These are phyloP conservation scores for Phialemoniopsis sp. DNA, from an alignment of 2,329 filamentous ascomycete genomes.

Conservation along the genomic window DNA sequence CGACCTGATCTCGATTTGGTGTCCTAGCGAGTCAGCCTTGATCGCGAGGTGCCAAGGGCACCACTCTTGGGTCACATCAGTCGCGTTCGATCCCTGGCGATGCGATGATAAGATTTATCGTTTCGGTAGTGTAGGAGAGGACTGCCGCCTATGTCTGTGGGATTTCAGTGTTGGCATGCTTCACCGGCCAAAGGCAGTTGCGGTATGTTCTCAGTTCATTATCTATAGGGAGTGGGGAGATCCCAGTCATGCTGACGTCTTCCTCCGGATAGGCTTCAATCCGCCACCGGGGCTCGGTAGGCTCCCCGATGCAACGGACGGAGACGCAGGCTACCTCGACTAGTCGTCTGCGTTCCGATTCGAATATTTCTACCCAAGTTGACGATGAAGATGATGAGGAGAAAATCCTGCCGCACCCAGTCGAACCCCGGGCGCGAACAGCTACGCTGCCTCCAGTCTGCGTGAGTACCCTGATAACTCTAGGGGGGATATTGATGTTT, in stretches of 20 bases:
- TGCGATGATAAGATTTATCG: constrained; percentile 95
- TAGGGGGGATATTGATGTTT: neutral
- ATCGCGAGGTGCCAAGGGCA: constrained; percentile 93
- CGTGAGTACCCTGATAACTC: constrained; percentile 42
- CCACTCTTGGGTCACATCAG: constrained; percentile 89
- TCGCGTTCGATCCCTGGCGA: constrained; percentile 95
- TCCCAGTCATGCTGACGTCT: neutral
- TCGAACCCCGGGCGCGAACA: constrained; percentile 79
- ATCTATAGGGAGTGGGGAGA: constrained; percentile 6
- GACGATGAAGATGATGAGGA: constrained; percentile 45
- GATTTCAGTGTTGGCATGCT: constrained; percentile 98
- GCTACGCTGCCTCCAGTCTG: constrained; percentile 88
- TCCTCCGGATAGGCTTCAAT: constrained; percentile 40
- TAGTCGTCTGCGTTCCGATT: constrained; percentile 66
- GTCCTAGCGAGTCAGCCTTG: constrained; percentile 73
- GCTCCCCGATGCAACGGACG: constrained; percentile 47
- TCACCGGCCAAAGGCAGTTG: constrained; percentile 74
- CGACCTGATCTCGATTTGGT: constrained; percentile 96
- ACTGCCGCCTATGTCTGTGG: constrained; percentile 87
- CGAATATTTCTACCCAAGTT: constrained; percentile 48
- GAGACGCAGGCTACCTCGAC: constrained; percentile 56
- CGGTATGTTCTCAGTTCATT: constrained; percentile 39
- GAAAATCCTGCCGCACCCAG: constrained; percentile 66
- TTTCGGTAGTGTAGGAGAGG: constrained; percentile 93
- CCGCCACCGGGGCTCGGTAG: constrained; percentile 51